Evolutionary conservation across 768 basidiomycete genomes (phyloP), one percentile per base, ranked within the genome.

Genomic region (Sarcodon aspratus): DNA sequence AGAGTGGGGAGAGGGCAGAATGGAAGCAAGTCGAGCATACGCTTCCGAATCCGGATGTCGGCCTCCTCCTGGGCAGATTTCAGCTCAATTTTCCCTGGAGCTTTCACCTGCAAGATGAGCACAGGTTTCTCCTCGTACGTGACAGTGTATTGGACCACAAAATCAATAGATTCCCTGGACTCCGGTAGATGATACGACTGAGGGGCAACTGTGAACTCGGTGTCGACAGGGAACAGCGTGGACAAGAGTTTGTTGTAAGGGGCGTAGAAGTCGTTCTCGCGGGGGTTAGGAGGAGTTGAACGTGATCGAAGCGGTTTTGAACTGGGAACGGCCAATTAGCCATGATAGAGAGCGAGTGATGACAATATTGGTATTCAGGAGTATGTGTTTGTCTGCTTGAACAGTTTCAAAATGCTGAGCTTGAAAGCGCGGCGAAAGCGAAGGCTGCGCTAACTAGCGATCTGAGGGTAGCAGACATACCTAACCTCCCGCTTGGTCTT

Each of bases 331-430:
- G n/a, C n/a, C n/a, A n/a, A n/a, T n/a, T n/a, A n/a, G n/a, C n/a
- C n/a, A n/a, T n/a, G n/a, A n/a, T n/a, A n/a, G n/a, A n/a, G n/a
- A n/a, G n/a, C n/a, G n/a, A n/a, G n/a, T n/a, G n/a, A n/a, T n/a
- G n/a, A n/a, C n/a, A n/a, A n/a, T n/a, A n/a, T n/a, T n/a, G n/a
- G 64, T 72, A 31, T 79, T 79, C 65, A 62, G 69, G 17, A 64
- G 65, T 46, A 78, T 79, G 77, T 75, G 73, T 47, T 51, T 71
- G 46, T 75, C 76, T 68, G 85, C 82, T 49, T 82, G 82, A 33
- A 78, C 74, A n/a, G 84, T 72, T 54, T n/a, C n/a, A n/a, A n/a
- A n/a, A n/a, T n/a, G 55, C 61, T 1, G 80, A 83, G 55, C 63
- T 85, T 48, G 82, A 84, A 61, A 66, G 65, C 15, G 70, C 69